These are phyloP conservation scores for Trifolium fragiferum DNA, from an alignment of 306 rosid genomes.

Conservation along the genomic window DNA sequence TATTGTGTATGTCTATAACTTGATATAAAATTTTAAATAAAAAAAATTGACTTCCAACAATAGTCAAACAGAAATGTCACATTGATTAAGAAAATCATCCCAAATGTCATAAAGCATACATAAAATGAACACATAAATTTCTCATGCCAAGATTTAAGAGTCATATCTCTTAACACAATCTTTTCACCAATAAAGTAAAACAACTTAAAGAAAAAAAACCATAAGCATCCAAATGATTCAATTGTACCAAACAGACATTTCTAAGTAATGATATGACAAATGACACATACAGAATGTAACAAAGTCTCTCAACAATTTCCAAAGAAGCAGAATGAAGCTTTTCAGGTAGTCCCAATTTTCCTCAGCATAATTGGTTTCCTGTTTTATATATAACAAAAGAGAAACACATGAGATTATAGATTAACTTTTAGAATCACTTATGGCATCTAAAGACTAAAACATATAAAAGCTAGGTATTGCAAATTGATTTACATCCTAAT, in stretches of 20 bases:
- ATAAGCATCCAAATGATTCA: background rate
- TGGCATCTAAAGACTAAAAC: background rate
- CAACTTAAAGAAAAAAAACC: no score
- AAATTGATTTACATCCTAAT: background rate
- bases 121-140: background rate
- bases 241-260: background rate
- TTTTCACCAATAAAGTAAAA: background rate
- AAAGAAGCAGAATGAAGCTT: slow-evolving; percentile 4
- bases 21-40: no score
- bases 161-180: background rate
- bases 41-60: no score
- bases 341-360: slow-evolving; percentile 17
- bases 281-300: background rate
- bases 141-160: background rate
- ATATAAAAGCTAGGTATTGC: background rate
- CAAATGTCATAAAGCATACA: background rate
- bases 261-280: background rate
- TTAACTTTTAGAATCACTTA: background rate
- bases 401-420: slow-evolving; percentile 1
- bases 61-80: background rate
- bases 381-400: slow-evolving; percentile 3
- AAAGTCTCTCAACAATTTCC: background rate
- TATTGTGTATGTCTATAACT: no score
- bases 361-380: slow-evolving; percentile 33
- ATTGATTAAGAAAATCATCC: background rate